Evolutionary conservation across 192 early-diverging fungal genomes (phyloP).

Genomic region (Oehlia diaphana): DNA sequence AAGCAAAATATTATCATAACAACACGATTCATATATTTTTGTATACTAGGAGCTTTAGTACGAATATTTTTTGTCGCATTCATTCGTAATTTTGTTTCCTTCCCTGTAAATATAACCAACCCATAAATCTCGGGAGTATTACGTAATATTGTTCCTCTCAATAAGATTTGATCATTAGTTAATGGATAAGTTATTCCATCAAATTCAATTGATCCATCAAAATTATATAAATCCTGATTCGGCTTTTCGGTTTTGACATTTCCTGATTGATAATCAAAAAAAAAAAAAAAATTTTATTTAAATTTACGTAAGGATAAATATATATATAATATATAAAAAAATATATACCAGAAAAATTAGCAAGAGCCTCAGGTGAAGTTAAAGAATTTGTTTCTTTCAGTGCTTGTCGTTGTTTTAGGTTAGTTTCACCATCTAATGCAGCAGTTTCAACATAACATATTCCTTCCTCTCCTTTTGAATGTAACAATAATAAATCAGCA

Average conservation of each 20-base stretch:
- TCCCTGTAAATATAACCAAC: constrained; percentile 75
- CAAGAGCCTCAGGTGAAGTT: constrained; percentile 47
- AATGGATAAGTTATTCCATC: constrained; percentile 54
- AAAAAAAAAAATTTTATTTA: background rate
- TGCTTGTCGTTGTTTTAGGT: constrained; percentile 82
- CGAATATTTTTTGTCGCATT: constrained; percentile 71
- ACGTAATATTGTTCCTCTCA: constrained; percentile 80
- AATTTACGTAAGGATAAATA: too few relatives aligned
- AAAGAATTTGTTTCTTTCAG: constrained; percentile 61
- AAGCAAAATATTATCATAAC: constrained; percentile 68
- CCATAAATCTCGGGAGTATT: constrained; percentile 82
- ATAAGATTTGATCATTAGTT: constrained; percentile 76
- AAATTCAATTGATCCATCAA: constrained; percentile 78
- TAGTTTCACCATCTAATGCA: constrained; percentile 88
- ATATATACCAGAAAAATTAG: constrained; percentile 47
- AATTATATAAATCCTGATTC: constrained; percentile 79
- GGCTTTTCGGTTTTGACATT: constrained; percentile 67
- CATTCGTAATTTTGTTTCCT: constrained; percentile 68
- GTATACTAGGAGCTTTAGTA: constrained; percentile 74
- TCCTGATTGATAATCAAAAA: constrained; percentile 19
- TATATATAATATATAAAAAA: too few relatives aligned
- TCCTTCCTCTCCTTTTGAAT: constrained; percentile 70
- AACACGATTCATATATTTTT: constrained; percentile 74
- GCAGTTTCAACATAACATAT: constrained; percentile 86
- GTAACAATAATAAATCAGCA: constrained; percentile 75